Conservation (phyloP, 208 protist species). For the Angomonas ambiguus region DNA sequence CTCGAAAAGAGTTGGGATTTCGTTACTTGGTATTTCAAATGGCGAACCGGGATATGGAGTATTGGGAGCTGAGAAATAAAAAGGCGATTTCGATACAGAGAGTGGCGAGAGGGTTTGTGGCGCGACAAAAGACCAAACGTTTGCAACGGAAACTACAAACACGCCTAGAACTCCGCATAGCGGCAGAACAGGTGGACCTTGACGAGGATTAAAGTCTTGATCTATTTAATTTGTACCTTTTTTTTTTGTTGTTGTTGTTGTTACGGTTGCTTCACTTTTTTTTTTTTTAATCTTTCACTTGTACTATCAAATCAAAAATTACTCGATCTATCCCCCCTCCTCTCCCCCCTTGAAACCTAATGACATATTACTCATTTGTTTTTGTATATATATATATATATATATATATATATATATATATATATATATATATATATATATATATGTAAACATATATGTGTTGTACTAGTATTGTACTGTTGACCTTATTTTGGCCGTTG, state of each 20-base stretch:
- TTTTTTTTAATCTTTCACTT: constrained; percentile 13
- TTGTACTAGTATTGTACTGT: not conserved
- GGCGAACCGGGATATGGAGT: constrained; percentile 22
- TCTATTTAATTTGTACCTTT: not conserved
- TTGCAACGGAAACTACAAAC: constrained; percentile 40
- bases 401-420: not conserved
- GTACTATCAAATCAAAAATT: too few species aligned
- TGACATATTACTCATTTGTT: not conserved
- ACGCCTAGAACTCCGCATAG: constrained; percentile 36
- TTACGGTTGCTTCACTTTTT: not conserved
- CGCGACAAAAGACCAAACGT: constrained; percentile 32
- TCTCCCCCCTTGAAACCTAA: too few species aligned
- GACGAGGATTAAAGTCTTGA: constrained; percentile 17
- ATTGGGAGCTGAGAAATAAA: constrained; percentile 35
- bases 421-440: not conserved
- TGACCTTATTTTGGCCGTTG: too few species aligned
- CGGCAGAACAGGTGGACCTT: constrained; percentile 29
- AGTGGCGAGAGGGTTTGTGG: constrained; percentile 42
- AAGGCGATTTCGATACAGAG: constrained; percentile 37
- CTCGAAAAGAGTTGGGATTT: constrained; percentile 24
- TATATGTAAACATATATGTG: not conserved
- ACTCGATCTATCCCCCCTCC: too few species aligned
- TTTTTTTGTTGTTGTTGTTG: constrained; percentile 16
- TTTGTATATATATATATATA: not conserved
- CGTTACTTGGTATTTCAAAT: constrained; percentile 21